Conservation (phyloP, 2,329 filamentous ascomycete genomes). For the Curvularia eragrostidis region DNA sequence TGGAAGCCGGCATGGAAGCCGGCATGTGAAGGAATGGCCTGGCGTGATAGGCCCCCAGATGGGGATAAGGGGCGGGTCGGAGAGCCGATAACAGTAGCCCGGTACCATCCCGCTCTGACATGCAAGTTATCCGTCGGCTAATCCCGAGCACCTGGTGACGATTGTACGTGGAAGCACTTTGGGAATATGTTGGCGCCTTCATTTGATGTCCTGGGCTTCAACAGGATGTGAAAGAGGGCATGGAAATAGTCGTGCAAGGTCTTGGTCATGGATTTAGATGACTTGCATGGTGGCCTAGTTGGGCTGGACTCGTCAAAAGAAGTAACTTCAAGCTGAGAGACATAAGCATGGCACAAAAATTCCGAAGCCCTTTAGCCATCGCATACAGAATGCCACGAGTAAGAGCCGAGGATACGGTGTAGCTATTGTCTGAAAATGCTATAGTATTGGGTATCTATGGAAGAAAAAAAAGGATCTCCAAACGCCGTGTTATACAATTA, state of each 20-base stretch:
- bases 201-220: neutral
- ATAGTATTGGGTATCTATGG: slow-evolving; percentile 26
- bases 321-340: neutral
- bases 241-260: neutral
- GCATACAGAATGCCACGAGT: neutral
- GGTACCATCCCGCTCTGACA: slow-evolving; percentile 20
- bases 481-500: slow-evolving; percentile 14
- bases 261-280: neutral
- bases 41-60: slow-evolving; percentile 26
- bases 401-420: neutral
- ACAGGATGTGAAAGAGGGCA: neutral
- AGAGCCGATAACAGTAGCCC: slow-evolving; percentile 31
- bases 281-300: neutral
- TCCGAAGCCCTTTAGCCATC: neutral
- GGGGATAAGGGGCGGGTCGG: slow-evolving; percentile 23
- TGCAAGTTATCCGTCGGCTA: slow-evolving; percentile 22
- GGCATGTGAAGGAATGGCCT: slow-evolving; percentile 24
- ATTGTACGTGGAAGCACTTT: neutral
- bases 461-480: neutral
- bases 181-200: neutral
- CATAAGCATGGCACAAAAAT: neutral
- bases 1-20: slow-evolving; percentile 26
- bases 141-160: slow-evolving; percentile 1
- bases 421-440: neutral
- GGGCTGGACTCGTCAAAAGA: neutral